phyloP scores from a whole-genome alignment of 805 yeast species.

The Ogataea populi-albae region DNA sequence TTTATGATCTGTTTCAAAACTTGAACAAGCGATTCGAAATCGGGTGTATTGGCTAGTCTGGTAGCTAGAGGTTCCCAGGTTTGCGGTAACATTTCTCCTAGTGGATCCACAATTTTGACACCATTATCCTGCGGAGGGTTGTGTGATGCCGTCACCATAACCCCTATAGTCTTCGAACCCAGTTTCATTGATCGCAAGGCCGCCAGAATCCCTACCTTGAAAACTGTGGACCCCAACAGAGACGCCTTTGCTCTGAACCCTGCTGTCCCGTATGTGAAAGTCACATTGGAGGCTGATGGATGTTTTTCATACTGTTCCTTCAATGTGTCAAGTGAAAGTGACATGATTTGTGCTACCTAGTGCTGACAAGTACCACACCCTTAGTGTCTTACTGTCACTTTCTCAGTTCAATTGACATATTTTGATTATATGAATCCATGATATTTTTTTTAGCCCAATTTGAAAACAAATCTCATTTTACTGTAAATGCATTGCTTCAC shows the following conservation, averaged over 20 bases:
- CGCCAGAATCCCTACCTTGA: slow-evolving; percentile 80
- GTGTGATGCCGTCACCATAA: slow-evolving; percentile 95
- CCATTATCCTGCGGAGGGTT: slow-evolving; percentile 93
- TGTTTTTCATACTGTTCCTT: slow-evolving; percentile 26
- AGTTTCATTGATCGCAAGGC: slow-evolving; percentile 72
- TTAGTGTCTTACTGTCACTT: no score
- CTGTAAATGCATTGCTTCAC: no score
- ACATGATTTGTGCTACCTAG: no score
- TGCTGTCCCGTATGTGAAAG: slow-evolving; percentile 88
- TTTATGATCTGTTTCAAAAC: slow-evolving; percentile 38
- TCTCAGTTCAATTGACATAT: no score
- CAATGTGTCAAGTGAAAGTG: slow-evolving; percentile 10
- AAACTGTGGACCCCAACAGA: slow-evolving; percentile 74
- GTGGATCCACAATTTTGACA: slow-evolving; percentile 89
- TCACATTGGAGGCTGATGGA: slow-evolving; percentile 43
- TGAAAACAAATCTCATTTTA: no score
- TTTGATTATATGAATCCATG: no score
- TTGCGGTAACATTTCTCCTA: slow-evolving; percentile 83
- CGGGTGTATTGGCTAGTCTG: slow-evolving; percentile 64
- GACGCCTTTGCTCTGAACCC: slow-evolving; percentile 83
- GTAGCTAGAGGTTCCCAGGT: slow-evolving; percentile 87
- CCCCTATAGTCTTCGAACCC: slow-evolving; percentile 74
- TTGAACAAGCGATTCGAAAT: slow-evolving; percentile 41
- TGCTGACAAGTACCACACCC: no score
- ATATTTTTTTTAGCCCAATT: no score